phyloP scores from a whole-genome alignment of 768 basidiomycete species.

The Mycena albidolilacea region DNA sequence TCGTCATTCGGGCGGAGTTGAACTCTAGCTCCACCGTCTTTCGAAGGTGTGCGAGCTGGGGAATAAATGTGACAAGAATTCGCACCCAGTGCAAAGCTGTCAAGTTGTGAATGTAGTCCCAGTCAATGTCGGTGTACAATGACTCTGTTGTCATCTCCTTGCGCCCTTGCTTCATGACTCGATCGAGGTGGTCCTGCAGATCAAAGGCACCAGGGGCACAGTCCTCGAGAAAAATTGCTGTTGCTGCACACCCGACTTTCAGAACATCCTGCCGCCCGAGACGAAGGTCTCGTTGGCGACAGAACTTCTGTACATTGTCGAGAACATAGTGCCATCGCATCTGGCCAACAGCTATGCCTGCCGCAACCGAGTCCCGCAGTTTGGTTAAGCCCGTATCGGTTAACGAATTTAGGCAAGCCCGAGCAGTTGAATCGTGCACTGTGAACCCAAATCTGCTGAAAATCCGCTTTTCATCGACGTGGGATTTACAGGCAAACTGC shows the following conservation, averaged over 20 bases:
- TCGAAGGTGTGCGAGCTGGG: constrained; percentile 7
- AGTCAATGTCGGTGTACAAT: constrained; percentile 40
- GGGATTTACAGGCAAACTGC: constrained; percentile 44
- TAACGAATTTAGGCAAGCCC: constrained; percentile 8
- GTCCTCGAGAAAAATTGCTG: constrained; percentile 26
- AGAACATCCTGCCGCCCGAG: constrained; percentile 36
- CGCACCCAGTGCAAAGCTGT: not conserved
- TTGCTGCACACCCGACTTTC: constrained; percentile 45
- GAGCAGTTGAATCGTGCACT: constrained; percentile 41
- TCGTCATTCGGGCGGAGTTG: constrained; percentile 36
- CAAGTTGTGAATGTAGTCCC: constrained; percentile 34
- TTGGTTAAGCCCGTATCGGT: constrained; percentile 31
- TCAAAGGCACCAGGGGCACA: constrained; percentile 20
- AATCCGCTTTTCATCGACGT: constrained; percentile 1
- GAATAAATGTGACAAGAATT: no score
- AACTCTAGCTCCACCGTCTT: constrained; percentile 36
- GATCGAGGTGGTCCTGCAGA: constrained; percentile 26
- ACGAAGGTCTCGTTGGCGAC: constrained; percentile 31
- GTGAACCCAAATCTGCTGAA: constrained; percentile 42
- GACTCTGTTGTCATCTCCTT: constrained; percentile 36
- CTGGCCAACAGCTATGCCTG: constrained; percentile 14
- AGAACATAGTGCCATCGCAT: constrained; percentile 27
- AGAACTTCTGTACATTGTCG: no score
- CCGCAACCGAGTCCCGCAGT: constrained; percentile 30
- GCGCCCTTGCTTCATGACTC: constrained; percentile 38